A percentile compares a stretch with the other conserved stretches of the same genome.
Conservation (phyloP, 2,329 filamentous ascomycete species). For the Alternaria tenuissima region DNA sequence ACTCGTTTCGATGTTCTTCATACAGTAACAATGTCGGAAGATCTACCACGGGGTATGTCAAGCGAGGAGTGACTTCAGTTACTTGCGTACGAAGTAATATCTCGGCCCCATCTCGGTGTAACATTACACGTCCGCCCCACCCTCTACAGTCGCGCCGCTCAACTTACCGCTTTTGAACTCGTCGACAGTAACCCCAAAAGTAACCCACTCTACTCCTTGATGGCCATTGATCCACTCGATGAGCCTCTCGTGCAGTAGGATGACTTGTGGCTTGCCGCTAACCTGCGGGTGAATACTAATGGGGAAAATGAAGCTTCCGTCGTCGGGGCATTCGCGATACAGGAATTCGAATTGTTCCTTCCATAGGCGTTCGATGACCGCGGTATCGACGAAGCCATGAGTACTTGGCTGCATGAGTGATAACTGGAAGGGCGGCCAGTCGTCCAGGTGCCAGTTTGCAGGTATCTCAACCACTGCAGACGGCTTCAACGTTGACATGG, state of each 20-base stretch:
- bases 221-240: constrained; percentile 58
- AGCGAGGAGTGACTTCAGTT: background rate
- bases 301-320: constrained; percentile 58
- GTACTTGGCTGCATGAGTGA: constrained; percentile 63
- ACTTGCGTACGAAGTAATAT: constrained; percentile 1
- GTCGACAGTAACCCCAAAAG: constrained; percentile 48
- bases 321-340: constrained; percentile 51
- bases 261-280: constrained; percentile 57
- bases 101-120: background rate
- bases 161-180: constrained; percentile 49
- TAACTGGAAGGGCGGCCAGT: constrained; percentile 56
- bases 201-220: constrained; percentile 56
- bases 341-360: constrained; percentile 58
- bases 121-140: constrained; percentile 33
- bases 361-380: constrained; percentile 55
- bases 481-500: constrained; percentile 44
- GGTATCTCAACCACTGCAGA: constrained; percentile 56
- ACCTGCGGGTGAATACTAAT: constrained; percentile 60
- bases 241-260: constrained; percentile 58
- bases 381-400: constrained; percentile 55
- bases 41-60: background rate
- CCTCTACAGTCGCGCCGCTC: constrained; percentile 44
- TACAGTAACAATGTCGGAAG: background rate
- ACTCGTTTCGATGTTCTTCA: background rate
- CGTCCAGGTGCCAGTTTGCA: constrained; percentile 60